Evolutionary conservation across 2,329 filamentous ascomycete genomes (phyloP).

Genomic region (Pseudogymnoascus pannorum): DNA sequence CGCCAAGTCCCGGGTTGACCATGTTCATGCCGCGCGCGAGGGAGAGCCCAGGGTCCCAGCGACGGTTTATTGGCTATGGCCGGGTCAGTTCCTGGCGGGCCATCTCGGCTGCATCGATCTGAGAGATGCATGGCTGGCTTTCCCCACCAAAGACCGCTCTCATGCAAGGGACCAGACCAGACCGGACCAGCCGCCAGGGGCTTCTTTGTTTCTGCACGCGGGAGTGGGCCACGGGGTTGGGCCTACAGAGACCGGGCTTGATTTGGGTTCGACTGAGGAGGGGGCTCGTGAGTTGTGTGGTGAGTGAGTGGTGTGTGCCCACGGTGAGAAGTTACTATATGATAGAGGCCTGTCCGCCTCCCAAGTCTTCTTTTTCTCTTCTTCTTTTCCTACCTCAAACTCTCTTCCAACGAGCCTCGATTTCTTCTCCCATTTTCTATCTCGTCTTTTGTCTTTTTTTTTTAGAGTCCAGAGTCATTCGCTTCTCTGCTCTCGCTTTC

Average conservation of each 20-base stretch:
- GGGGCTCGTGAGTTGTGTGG: neutral
- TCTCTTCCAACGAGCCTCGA: constrained; percentile 22
- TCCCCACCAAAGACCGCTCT: neutral
- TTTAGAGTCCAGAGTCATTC: constrained; percentile 37
- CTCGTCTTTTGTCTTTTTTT: constrained; percentile 21
- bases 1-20: neutral
- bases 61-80: neutral
- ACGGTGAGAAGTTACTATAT: neutral
- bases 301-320: too few relatives aligned
- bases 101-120: neutral
- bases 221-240: constrained; percentile 3
- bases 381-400: constrained; percentile 19
- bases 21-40: neutral
- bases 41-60: neutral
- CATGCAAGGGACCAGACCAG: neutral
- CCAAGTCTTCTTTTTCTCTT: constrained; percentile 17
- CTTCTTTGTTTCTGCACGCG: neutral
- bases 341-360: constrained; percentile 8
- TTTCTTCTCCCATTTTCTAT: constrained; percentile 16
- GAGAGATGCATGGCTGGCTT: neutral
- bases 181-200: neutral
- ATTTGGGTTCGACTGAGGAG: neutral
- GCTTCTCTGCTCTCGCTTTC: constrained; percentile 35
- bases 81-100: neutral
- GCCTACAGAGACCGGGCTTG: neutral